Evolutionary conservation across 495 filamentous ascomycete species (phyloP).

Genomic region (Daldinia vernicosa): DNA sequence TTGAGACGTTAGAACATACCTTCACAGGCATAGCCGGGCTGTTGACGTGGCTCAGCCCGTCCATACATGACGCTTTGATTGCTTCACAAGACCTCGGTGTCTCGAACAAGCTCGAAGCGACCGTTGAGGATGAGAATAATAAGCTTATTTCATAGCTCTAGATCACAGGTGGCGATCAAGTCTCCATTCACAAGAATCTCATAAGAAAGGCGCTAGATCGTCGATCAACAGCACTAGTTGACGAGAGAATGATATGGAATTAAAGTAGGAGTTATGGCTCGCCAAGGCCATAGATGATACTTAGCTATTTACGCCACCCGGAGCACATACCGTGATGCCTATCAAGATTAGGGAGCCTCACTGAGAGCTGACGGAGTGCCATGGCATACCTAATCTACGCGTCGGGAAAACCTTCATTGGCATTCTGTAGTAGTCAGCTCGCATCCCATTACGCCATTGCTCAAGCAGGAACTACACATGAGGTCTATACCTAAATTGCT

Average conservation of each 20-base stretch:
- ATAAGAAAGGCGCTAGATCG: background rate
- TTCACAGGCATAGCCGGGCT: conserved; percentile 55
- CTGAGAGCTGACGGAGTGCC: conserved; percentile 5
- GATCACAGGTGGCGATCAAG: background rate
- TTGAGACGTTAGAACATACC: conserved; percentile 39
- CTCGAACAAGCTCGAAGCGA: conserved; percentile 14
- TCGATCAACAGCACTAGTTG: background rate
- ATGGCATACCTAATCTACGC: conserved; percentile 1
- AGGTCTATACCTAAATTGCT: conserved; percentile 13
- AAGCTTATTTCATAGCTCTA: conserved; percentile 16
- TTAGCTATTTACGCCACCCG: conserved; percentile 20
- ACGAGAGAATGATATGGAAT: conserved; percentile 13
- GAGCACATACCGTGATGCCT: conserved; percentile 9
- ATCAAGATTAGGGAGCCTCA: conserved; percentile 9
- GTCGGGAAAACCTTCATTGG: conserved; percentile 14
- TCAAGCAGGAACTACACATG: conserved; percentile 17
- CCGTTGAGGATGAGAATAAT: background rate
- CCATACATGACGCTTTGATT: conserved; percentile 36
- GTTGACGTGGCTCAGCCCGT: conserved; percentile 50
- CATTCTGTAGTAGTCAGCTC: conserved; percentile 19
- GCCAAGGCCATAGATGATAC: conserved; percentile 5
- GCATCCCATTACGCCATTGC: conserved; percentile 15
- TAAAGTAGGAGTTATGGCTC: conserved; percentile 20
- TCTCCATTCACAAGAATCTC: background rate
- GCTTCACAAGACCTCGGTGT: conserved; percentile 5